Conservation (phyloP, 495 filamentous ascomycete genomes). For the Oidiodendron maius region DNA sequence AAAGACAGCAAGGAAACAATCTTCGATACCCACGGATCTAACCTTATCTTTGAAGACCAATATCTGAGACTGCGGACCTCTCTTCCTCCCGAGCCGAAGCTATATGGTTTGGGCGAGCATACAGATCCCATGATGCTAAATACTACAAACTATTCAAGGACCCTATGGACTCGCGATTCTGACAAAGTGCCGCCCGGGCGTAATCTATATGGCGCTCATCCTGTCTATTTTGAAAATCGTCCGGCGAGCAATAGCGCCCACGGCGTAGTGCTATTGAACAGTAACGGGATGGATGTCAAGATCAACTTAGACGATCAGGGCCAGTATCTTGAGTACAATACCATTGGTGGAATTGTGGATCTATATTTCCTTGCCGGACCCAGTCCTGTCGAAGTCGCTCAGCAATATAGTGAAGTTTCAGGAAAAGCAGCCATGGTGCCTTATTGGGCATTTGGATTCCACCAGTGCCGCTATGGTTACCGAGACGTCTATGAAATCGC, state of each 20-base stretch:
- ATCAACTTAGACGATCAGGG: slow-evolving; percentile 55
- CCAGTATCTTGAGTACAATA: slow-evolving; percentile 80
- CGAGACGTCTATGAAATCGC: slow-evolving; percentile 68
- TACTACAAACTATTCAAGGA: slow-evolving; percentile 68
- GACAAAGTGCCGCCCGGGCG: slow-evolving; percentile 51
- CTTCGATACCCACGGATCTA: slow-evolving; percentile 64
- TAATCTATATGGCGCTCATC: slow-evolving; percentile 78
- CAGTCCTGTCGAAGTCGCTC: slow-evolving; percentile 59
- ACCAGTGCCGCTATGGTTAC: slow-evolving; percentile 80
- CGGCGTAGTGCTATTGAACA: slow-evolving; percentile 75
- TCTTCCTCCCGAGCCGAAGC: slow-evolving; percentile 56
- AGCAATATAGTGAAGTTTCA: slow-evolving; percentile 65
- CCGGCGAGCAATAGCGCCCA: slow-evolving; percentile 51
- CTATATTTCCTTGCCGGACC: slow-evolving; percentile 77
- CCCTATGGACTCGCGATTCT: slow-evolving; percentile 72
- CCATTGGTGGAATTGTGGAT: slow-evolving; percentile 71
- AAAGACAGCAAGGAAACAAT: slow-evolving; percentile 56
- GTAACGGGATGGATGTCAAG: slow-evolving; percentile 81
- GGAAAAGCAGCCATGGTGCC: slow-evolving; percentile 71
- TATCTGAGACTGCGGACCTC: slow-evolving; percentile 65
- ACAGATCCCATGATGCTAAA: slow-evolving; percentile 65
- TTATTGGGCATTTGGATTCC: slow-evolving; percentile 79
- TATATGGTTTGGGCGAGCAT: slow-evolving; percentile 80
- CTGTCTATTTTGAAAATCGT: slow-evolving; percentile 80
- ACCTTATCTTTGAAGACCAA: slow-evolving; percentile 71